Percentiles rank a stretch among this genome's conserved stretches.
These are phyloP conservation scores for Gynochthodes officinalis DNA, from an alignment of 257 asterid species.

Conservation along the genomic window DNA sequence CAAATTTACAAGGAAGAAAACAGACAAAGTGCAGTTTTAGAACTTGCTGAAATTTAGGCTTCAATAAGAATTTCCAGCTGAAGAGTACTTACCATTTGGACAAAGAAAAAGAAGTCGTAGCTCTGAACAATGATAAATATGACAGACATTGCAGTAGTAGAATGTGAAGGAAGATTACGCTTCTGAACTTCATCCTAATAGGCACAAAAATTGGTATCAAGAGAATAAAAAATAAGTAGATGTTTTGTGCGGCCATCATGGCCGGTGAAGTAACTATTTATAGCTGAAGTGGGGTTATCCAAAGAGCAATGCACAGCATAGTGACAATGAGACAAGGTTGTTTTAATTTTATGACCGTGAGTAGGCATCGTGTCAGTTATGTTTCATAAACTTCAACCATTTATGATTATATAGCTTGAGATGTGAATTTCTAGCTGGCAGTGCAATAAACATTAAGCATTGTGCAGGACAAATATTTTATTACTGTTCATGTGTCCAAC, in stretches of 20 bases:
- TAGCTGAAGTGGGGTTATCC: not conserved
- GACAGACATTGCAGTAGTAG: constrained; percentile 8
- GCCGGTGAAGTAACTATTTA: not conserved
- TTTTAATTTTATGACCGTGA: too few relatives aligned
- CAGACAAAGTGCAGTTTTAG: not conserved
- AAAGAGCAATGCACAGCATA: not conserved
- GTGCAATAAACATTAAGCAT: too few relatives aligned
- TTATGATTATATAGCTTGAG: not conserved
- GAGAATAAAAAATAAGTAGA: not conserved
- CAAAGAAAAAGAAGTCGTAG: constrained; percentile 30
- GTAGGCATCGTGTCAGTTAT: too few relatives aligned
- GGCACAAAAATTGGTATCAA: not conserved
- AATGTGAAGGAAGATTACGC: not conserved
- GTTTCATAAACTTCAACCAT: not conserved
- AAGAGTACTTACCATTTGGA: constrained; percentile 9
- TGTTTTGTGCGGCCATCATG: too few relatives aligned
- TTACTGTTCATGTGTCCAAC: too few relatives aligned
- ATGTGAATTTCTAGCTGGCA: not conserved
- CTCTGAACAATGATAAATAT: constrained; percentile 10
- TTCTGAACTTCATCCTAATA: not conserved
- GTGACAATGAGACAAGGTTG: not conserved
- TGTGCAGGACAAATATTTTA: not conserved
- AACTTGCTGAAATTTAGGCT: not conserved
- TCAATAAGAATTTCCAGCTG: not conserved
- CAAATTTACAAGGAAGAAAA: not conserved